Percentiles rank a stretch among this genome's conserved stretches.
Conservation (phyloP, 768 basidiomycete species). For the Dioszegia aurantiaca region DNA sequence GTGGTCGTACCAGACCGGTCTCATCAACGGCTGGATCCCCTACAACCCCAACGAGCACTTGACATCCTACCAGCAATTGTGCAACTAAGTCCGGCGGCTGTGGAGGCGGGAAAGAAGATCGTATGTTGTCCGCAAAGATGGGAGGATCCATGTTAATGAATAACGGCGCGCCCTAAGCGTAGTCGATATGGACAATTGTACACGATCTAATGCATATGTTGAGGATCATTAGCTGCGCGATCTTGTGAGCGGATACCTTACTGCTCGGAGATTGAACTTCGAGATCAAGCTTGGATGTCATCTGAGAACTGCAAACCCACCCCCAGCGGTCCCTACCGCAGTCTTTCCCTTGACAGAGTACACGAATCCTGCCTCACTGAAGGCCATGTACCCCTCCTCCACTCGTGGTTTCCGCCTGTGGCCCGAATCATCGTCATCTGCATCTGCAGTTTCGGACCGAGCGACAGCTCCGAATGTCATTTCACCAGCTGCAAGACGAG, state of each 20-base stretch:
- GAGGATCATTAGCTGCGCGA: no score
- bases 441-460: slow-evolving; percentile 13
- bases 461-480: slow-evolving; percentile 18
- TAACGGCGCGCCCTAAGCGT: no score
- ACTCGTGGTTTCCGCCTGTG: slow-evolving; percentile 16
- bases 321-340: slow-evolving; percentile 28
- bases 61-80: slow-evolving; percentile 65
- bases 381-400: slow-evolving; percentile 33
- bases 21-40: slow-evolving; percentile 82
- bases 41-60: slow-evolving; percentile 57
- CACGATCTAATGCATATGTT: no score
- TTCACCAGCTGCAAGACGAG: not conserved
- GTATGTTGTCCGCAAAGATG: no score
- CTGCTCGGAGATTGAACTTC: no score
- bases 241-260: no score
- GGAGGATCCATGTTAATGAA: no score
- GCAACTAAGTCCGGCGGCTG: slow-evolving; percentile 19
- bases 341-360: slow-evolving; percentile 8
- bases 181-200: no score
- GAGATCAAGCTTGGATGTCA: no score
- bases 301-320: slow-evolving; percentile 15
- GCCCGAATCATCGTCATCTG: not conserved
- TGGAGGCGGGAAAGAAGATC: no score
- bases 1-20: slow-evolving; percentile 82
- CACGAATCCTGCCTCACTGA: slow-evolving; percentile 39